Percentiles rank a stretch among this genome's conserved stretches.
Evolutionary conservation across 768 basidiomycete species (phyloP).

Genomic region (Hysterangium stoloniferum): DNA sequence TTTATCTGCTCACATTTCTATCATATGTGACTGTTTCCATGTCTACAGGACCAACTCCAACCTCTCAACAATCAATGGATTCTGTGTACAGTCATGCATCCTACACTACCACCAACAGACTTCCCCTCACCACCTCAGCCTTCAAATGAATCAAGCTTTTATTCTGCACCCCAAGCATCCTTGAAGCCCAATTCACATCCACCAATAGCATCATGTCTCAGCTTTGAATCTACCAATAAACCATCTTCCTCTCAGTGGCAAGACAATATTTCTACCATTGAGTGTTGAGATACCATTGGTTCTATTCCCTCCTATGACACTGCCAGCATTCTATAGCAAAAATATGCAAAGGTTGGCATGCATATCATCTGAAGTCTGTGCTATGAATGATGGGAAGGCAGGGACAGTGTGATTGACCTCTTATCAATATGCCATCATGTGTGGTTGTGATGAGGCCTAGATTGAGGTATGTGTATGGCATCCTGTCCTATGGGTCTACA

Average conservation of each 20-base stretch:
- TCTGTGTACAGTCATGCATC: not conserved
- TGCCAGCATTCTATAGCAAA: slow-evolving; percentile 69
- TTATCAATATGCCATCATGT: slow-evolving; percentile 8
- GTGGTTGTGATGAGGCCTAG: no score
- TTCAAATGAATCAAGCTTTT: slow-evolving; percentile 3
- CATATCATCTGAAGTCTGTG: slow-evolving; percentile 73
- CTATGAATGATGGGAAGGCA: slow-evolving; percentile 86
- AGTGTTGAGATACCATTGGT: slow-evolving; percentile 4
- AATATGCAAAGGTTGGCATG: slow-evolving; percentile 76
- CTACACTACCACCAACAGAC: not conserved
- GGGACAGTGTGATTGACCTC: slow-evolving; percentile 49
- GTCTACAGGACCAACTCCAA: not conserved
- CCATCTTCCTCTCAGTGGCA: slow-evolving; percentile 2
- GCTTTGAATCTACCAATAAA: slow-evolving; percentile 4
- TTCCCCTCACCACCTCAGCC: slow-evolving; percentile 1
- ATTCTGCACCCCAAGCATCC: slow-evolving; percentile 1
- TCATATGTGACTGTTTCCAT: not conserved
- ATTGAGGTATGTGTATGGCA: no score
- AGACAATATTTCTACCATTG: not conserved
- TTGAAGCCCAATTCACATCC: slow-evolving; percentile 5
- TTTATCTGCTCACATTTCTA: not conserved
- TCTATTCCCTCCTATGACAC: not conserved
- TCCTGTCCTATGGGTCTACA: no score
- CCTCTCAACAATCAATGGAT: not conserved
- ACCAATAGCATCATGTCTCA: slow-evolving; percentile 1